These are phyloP conservation scores for Saccharomycopsis sp. DNA, from an alignment of 805 yeast genomes.

Conservation along the genomic window DNA sequence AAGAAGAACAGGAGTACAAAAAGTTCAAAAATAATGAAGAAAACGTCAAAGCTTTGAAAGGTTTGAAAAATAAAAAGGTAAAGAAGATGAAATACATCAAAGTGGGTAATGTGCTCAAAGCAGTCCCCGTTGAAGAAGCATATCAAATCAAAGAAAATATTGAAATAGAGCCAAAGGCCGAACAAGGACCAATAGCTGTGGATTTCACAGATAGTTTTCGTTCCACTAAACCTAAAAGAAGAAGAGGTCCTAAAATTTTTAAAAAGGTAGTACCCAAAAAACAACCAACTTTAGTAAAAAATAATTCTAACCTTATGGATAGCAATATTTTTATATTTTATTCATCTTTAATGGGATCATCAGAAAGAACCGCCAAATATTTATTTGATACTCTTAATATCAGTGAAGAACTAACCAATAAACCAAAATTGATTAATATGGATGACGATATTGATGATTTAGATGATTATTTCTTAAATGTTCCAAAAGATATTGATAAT, in stretches of 20 bases:
- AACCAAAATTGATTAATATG: constrained; percentile 51
- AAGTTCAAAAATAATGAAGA: constrained; percentile 17
- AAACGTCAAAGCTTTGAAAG: constrained; percentile 21
- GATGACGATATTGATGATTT: constrained; percentile 78
- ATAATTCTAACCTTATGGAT: constrained; percentile 4
- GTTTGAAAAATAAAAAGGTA: constrained; percentile 19
- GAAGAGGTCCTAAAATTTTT: constrained; percentile 9
- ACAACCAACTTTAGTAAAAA: constrained; percentile 13
- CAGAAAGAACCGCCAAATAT: constrained; percentile 55
- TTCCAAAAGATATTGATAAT: constrained; percentile 37
- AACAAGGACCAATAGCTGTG: constrained; percentile 25
- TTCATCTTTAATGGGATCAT: constrained; percentile 78
- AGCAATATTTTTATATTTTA: constrained; percentile 61
- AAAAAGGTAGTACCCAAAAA: constrained; percentile 12
- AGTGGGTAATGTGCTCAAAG: not conserved
- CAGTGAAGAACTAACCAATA: constrained; percentile 23
- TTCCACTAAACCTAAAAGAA: constrained; percentile 2
- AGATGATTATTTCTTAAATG: constrained; percentile 67
- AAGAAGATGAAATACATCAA: not conserved
- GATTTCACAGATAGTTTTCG: constrained; percentile 31
- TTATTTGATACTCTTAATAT: constrained; percentile 31
- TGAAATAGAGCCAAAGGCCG: too few relatives aligned
- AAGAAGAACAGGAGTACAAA: constrained; percentile 17
- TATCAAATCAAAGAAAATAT: too few relatives aligned
- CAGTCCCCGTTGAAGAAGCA: too few relatives aligned